Conservation (phyloP, 106 monocot species). For the Posidonia australis region DNA sequence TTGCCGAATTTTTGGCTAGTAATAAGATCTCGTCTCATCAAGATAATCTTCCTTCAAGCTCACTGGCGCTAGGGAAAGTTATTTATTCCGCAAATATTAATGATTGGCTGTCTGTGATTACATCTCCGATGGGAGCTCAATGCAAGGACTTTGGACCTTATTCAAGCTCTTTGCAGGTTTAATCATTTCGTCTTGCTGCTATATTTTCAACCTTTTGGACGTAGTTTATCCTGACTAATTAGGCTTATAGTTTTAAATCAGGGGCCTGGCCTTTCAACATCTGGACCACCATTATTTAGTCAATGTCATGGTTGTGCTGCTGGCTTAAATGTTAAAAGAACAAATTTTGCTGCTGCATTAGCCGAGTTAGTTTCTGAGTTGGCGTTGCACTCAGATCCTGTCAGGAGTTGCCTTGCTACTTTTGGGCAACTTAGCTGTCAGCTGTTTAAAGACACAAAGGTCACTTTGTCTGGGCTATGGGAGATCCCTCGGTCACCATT, state of each 20-base stretch:
- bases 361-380: constrained; percentile 41
- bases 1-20: constrained; percentile 40
- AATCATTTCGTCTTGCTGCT: background rate
- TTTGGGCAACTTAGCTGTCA: constrained; percentile 51
- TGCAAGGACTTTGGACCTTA: constrained; percentile 47
- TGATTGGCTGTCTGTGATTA: constrained; percentile 33
- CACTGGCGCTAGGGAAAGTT: constrained; percentile 39
- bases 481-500: constrained; percentile 20
- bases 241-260: background rate
- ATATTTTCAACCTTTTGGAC: constrained; percentile 8
- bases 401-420: constrained; percentile 22
- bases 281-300: constrained; percentile 39
- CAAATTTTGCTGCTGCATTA: constrained; percentile 35
- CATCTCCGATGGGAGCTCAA: constrained; percentile 52
- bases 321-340: constrained; percentile 38
- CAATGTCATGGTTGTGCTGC: constrained; percentile 39
- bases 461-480: constrained; percentile 46
- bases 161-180: constrained; percentile 26
- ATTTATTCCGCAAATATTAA: constrained; percentile 45
- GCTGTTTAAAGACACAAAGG: constrained; percentile 39
- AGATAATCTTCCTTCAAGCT: constrained; percentile 23
- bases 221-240: background rate
- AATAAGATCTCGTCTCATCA: constrained; percentile 17
- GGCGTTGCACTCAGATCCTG: constrained; percentile 1
- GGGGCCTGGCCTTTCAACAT: constrained; percentile 12